phyloP scores from a whole-genome alignment of 306 rosid genomes.

The barrel medic (Medicago truncatula) region MtrunA17r5.0-ANR NC_053043.1:6879501-6880000 shows the following conservation, averaged over 20 bases:
- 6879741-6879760: constrained; percentile 2
- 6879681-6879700: constrained; percentile 1
- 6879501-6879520: constrained; percentile 1
- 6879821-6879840: constrained; percentile 15
- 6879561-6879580: constrained; percentile 86
- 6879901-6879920: constrained; percentile 87
- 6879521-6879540: constrained; percentile 30
- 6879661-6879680: constrained; percentile 17
- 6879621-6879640: constrained; percentile 54
- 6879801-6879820: constrained; percentile 14
- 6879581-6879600: constrained; percentile 87
- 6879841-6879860: constrained; percentile 40
- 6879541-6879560: constrained; percentile 68
- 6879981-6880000: background rate
- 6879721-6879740: constrained; percentile 9
- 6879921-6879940: constrained; percentile 74
- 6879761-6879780: constrained; percentile 14
- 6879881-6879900: constrained; percentile 75
- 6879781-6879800: constrained; percentile 3
- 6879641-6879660: constrained; percentile 32
- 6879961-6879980: constrained; percentile 24
- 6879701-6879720: background rate
- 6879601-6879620: constrained; percentile 92
- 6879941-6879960: constrained; percentile 58
- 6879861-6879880: constrained; percentile 75